Evolutionary conservation across 1,139 yeast species (phyloP), one percentile per base, ranked within the genome.

Genomic region (Insectozyma bohioensis): DNA sequence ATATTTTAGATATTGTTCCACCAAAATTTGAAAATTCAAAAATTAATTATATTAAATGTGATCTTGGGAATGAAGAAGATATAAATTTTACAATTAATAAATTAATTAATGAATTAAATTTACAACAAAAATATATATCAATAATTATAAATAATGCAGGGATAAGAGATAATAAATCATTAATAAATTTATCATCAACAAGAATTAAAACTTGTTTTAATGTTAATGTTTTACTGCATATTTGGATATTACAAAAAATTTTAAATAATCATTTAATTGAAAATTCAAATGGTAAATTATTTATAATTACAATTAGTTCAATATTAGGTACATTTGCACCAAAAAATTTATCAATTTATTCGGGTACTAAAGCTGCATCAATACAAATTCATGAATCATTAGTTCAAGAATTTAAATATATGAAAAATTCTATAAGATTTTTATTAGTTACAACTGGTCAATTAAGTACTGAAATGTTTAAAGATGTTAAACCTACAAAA

Each of bases 71-170:
- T 34, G 56, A 58, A n/a, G 39, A 42, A 1, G 52, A 51, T 11
- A 54, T 76, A 2, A 43, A 42, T 4, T 3, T 10, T 1, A 40
- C 43, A 1, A 20, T 65, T 3, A 44, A 48, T 3, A 39, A 40
- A 1, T 54, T 67, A 1, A 46, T 68, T 3, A 36, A 46, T 0
- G 36, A 43, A 6, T 60, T 79, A 24, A 54, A 57, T 14, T 20
- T 35, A 1, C 36, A 46, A n/a, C 47, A 55, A 8, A 58, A 61
- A 2, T 43, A 49, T 13, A 59, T 84, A 2, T 70, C 79, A 20
- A 61, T 84, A 0, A 54, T 85, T 26, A 61, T 88, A 16, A 83
- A 84, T 49, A 86, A 85, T 53, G 95, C 95, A 1, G 95, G 92
- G 0, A 58, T 80, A 8, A 65, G 90, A 32, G 78, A 77, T 29